Conservation (phyloP, 2,329 filamentous ascomycete species). For the Laburnicola sp. region DNA sequence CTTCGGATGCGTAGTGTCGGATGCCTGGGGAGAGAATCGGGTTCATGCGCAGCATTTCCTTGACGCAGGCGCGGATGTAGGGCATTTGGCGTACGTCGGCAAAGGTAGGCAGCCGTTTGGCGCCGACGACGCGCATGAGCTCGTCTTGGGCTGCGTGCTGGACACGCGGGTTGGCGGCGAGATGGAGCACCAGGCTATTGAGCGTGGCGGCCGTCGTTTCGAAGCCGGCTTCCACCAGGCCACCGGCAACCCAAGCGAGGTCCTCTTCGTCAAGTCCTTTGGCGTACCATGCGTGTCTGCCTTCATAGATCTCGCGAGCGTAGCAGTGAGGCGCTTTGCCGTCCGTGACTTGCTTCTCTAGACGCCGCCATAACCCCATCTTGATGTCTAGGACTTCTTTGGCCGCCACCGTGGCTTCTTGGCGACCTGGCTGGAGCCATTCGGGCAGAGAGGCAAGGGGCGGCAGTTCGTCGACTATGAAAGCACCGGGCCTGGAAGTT, state of each 20-base stretch:
- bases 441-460: slow-evolving; percentile 16
- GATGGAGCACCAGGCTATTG: slow-evolving; percentile 18
- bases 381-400: not conserved
- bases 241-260: not conserved
- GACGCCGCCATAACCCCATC: too few species aligned
- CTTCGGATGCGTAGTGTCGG: slow-evolving; percentile 30
- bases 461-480: slow-evolving; percentile 19
- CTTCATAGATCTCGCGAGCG: slow-evolving; percentile 6
- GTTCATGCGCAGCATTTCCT: slow-evolving; percentile 35
- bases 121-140: slow-evolving; percentile 12
- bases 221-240: slow-evolving; percentile 35
- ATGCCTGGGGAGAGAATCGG: slow-evolving; percentile 22
- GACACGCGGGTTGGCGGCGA: slow-evolving; percentile 12
- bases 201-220: slow-evolving; percentile 37
- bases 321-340: too few species aligned
- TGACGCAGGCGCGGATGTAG: slow-evolving; percentile 32
- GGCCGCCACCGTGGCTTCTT: not conserved
- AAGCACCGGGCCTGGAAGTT: slow-evolving; percentile 5
- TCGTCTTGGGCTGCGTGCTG: slow-evolving; percentile 14
- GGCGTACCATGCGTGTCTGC: not conserved
- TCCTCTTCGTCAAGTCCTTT: not conserved
- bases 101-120: not conserved
- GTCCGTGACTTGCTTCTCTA: too few species aligned
- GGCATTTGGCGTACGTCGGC: slow-evolving; percentile 26
- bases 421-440: slow-evolving; percentile 16